Evolutionary conservation across 768 basidiomycete genomes (phyloP).

Genomic region (Fomitopsis pulvina): DNA sequence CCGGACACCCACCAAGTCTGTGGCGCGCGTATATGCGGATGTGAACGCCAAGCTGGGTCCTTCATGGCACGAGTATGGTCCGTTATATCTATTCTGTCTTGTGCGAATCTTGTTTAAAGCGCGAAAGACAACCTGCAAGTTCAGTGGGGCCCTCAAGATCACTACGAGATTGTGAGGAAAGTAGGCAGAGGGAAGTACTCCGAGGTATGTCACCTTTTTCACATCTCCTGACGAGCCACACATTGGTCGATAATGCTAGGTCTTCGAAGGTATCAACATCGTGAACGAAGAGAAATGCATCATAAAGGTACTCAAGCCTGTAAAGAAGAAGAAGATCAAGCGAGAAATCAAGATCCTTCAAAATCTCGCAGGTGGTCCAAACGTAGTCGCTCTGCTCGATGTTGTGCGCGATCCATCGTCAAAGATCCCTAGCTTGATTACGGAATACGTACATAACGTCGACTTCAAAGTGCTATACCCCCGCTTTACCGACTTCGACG

Average conservation of each 20-base stretch:
- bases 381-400: slow-evolving; percentile 88
- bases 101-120: neutral
- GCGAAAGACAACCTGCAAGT: slow-evolving; percentile 85
- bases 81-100: slow-evolving; percentile 17
- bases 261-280: slow-evolving; percentile 91
- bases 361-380: slow-evolving; percentile 93
- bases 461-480: slow-evolving; percentile 97
- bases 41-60: slow-evolving; percentile 85
- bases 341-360: slow-evolving; percentile 98
- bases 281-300: slow-evolving; percentile 92
- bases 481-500: slow-evolving; percentile 92
- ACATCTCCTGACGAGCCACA: neutral
- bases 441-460: slow-evolving; percentile 97
- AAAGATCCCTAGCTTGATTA: slow-evolving; percentile 94
- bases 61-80: slow-evolving; percentile 96
- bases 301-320: slow-evolving; percentile 97
- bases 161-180: slow-evolving; percentile 96
- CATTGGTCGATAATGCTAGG: slow-evolving; percentile 33
- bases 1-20: slow-evolving; percentile 66
- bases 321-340: slow-evolving; percentile 99
- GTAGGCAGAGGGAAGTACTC: slow-evolving; percentile 95
- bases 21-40: slow-evolving; percentile 82
- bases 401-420: slow-evolving; percentile 94
- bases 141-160: slow-evolving; percentile 96
- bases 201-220: slow-evolving; percentile 47